Evolutionary conservation across 1,284 basidiomycete genomes (phyloP).

Genomic region (Ustilago tritici): DNA sequence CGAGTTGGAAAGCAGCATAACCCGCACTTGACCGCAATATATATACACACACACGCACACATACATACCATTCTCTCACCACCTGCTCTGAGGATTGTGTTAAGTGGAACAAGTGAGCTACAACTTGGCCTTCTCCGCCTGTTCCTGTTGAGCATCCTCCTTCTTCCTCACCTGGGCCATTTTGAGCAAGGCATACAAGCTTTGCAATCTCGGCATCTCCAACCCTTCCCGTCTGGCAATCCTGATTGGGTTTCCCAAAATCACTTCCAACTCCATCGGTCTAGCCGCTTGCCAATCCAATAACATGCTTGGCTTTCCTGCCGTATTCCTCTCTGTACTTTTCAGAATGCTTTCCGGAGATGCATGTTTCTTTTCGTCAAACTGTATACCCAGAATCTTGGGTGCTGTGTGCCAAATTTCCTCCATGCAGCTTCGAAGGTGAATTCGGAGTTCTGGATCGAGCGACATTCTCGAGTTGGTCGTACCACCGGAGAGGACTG

Average conservation of each 20-base stretch:
- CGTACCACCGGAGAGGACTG: conserved; percentile 71
- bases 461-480: conserved; percentile 70
- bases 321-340: conserved; percentile 70
- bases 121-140: conserved; percentile 17
- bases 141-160: conserved; percentile 27
- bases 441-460: conserved; percentile 68
- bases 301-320: conserved; percentile 71
- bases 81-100: neutral
- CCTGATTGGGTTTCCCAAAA: conserved; percentile 66
- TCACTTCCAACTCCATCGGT: conserved; percentile 71
- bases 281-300: conserved; percentile 70
- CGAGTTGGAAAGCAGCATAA: conserved; percentile 37
- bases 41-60: too few relatives aligned
- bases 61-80: neutral
- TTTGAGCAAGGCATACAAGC: conserved; percentile 71
- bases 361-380: conserved; percentile 69
- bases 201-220: conserved; percentile 70
- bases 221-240: conserved; percentile 69
- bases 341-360: conserved; percentile 70
- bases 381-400: conserved; percentile 67
- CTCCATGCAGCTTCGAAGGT: conserved; percentile 70
- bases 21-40: neutral
- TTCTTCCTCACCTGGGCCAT: conserved; percentile 67
- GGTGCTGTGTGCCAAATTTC: conserved; percentile 70
- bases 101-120: too few relatives aligned